Percentiles rank a stretch among this genome's conserved stretches.
These are phyloP conservation scores for Diplotaxis tenuifolia DNA, from an alignment of 345 rosid species.

Conservation along the genomic window DNA sequence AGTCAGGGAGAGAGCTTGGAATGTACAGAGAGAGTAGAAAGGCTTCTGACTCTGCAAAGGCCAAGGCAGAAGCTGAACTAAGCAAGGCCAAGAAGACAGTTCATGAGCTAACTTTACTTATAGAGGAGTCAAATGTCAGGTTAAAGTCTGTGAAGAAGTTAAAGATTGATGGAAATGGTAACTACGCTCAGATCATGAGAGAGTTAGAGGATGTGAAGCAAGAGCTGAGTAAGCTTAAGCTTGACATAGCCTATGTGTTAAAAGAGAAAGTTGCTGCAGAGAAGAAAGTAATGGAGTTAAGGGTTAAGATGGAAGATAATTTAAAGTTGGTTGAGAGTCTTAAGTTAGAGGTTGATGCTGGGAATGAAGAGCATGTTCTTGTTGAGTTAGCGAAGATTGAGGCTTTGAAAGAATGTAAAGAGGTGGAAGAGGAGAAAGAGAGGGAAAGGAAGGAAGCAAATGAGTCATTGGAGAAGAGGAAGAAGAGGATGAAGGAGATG, in stretches of 20 bases:
- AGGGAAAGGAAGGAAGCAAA: slow-evolving; percentile 44
- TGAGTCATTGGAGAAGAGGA: slow-evolving; percentile 33
- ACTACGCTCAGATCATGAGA: slow-evolving; percentile 43
- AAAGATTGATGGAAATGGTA: slow-evolving; percentile 14
- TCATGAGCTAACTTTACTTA: slow-evolving; percentile 44
- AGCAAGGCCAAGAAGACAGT: slow-evolving; percentile 42
- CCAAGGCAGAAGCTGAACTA: slow-evolving; percentile 59
- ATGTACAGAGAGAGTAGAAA: slow-evolving; percentile 52
- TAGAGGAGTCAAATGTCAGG: slow-evolving; percentile 47
- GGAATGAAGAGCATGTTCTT: slow-evolving; percentile 72
- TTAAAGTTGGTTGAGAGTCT: slow-evolving; percentile 42
- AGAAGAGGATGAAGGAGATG: slow-evolving; percentile 38
- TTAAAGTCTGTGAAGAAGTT: slow-evolving; percentile 35
- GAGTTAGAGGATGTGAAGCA: slow-evolving; percentile 61
- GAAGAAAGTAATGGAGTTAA: slow-evolving; percentile 44
- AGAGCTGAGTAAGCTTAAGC: slow-evolving; percentile 71
- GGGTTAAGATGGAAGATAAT: slow-evolving; percentile 31
- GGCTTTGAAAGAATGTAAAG: slow-evolving; percentile 65
- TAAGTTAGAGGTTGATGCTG: slow-evolving; percentile 63
- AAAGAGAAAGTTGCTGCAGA: slow-evolving; percentile 58
- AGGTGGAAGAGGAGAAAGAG: slow-evolving; percentile 49
- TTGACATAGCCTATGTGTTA: slow-evolving; percentile 58
- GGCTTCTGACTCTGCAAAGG: slow-evolving; percentile 46
- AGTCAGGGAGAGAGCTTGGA: slow-evolving; percentile 51
- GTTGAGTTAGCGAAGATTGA: slow-evolving; percentile 79